Evolutionary conservation across 148 eudicot species (phyloP).

Genomic region (Simmondsia chinensis): DNA sequence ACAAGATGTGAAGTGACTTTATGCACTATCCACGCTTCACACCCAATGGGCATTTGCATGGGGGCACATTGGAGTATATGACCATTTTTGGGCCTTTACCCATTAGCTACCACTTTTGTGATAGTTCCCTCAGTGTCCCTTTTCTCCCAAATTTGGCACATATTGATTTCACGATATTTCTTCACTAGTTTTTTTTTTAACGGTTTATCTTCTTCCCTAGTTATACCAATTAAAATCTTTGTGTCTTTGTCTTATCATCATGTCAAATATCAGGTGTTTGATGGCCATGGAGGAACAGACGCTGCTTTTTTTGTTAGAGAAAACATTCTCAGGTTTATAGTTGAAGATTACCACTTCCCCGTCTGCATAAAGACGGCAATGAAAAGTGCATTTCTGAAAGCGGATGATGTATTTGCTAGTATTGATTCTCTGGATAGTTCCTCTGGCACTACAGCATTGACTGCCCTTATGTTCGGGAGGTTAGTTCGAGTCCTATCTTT

Average conservation of each 20-base stretch:
- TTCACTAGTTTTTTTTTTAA: background rate
- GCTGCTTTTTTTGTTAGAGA: conserved; percentile 48
- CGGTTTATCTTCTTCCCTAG: conserved; percentile 1
- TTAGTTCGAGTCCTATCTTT: too few species aligned
- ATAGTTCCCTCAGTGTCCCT: background rate
- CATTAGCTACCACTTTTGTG: conserved; percentile 14
- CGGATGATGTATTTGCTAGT: conserved; percentile 52
- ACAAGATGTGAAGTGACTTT: too few species aligned
- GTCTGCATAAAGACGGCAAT: conserved; percentile 34
- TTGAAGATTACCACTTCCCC: conserved; percentile 44
- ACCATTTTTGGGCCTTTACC: too few species aligned
- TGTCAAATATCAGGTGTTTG: conserved; percentile 62
- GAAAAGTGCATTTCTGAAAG: conserved; percentile 53
- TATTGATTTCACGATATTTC: background rate
- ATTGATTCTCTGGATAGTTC: conserved; percentile 42
- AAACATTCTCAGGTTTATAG: conserved; percentile 47
- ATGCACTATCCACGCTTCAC: too few species aligned
- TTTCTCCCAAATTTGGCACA: too few species aligned
- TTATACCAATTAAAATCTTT: background rate
- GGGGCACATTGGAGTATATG: too few species aligned
- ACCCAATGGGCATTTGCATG: too few species aligned
- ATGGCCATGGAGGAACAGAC: conserved; percentile 69
- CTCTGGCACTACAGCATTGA: conserved; percentile 66
- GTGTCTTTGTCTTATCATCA: too few species aligned
- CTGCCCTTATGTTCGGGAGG: conserved; percentile 53